Conservation (phyloP, 1,284 basidiomycete genomes). For the Ceratorhiza oryzae-sativae region DNA sequence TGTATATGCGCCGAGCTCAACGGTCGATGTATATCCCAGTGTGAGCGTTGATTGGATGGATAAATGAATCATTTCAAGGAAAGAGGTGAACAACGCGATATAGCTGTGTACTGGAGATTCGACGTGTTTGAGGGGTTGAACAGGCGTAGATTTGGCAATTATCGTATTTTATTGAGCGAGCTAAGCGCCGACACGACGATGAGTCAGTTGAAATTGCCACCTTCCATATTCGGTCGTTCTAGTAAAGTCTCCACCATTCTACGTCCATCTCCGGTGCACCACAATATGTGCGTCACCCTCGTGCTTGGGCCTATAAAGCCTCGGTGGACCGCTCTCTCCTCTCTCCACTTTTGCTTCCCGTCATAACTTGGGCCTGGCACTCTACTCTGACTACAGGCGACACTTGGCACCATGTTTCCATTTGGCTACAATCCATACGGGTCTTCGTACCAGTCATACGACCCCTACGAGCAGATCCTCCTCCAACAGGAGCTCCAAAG, state of each 20-base stretch:
- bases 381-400: neutral
- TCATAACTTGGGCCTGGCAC: neutral
- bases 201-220: neutral
- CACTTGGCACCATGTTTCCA: constrained; percentile 10
- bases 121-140: too few relatives aligned
- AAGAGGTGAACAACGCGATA: too few relatives aligned
- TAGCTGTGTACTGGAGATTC: too few relatives aligned
- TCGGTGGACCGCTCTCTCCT: neutral
- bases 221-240: constrained; percentile 26
- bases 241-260: constrained; percentile 18
- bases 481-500: constrained; percentile 29
- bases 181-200: neutral
- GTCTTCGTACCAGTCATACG: neutral
- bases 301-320: constrained; percentile 7
- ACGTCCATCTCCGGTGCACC: neutral
- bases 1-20: too few relatives aligned
- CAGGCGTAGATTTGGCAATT: too few relatives aligned
- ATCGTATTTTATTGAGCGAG: neutral
- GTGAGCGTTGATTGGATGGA: too few relatives aligned
- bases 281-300: neutral
- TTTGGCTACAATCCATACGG: constrained; percentile 23
- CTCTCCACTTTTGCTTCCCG: neutral
- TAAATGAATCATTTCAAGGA: too few relatives aligned
- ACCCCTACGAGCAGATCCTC: constrained; percentile 12
- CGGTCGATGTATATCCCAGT: too few relatives aligned